These are phyloP conservation scores for Penicillium nordicum DNA, from an alignment of 2,329 filamentous ascomycete genomes.

Conservation along the genomic window DNA sequence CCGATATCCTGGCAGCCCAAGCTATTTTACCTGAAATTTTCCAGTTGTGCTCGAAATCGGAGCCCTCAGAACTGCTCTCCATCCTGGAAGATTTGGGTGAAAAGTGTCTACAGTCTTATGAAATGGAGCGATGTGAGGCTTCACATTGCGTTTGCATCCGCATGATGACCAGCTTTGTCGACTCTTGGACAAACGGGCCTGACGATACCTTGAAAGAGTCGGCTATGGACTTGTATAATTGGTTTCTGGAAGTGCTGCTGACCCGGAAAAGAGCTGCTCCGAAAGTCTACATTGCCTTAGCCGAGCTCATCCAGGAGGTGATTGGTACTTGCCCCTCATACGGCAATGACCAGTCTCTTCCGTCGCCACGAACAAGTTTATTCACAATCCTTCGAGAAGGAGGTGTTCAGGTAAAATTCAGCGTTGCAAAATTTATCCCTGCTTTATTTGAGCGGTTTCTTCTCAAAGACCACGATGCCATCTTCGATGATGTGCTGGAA, in stretches of 20 bases:
- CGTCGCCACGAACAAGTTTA: constrained; percentile 67
- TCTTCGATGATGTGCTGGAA: constrained; percentile 79
- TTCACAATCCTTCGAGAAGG: constrained; percentile 68
- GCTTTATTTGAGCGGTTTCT: constrained; percentile 76
- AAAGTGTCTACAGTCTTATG: constrained; percentile 51
- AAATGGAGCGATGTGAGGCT: constrained; percentile 71
- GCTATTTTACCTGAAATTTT: constrained; percentile 32
- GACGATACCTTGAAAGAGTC: constrained; percentile 60
- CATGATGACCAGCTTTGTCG: constrained; percentile 61
- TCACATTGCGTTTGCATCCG: constrained; percentile 66
- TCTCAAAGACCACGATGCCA: constrained; percentile 75
- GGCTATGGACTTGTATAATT: constrained; percentile 73
- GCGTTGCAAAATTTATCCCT: constrained; percentile 66
- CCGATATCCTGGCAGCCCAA: constrained; percentile 38
- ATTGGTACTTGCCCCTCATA: constrained; percentile 66
- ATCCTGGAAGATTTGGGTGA: constrained; percentile 50
- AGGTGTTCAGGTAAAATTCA: constrained; percentile 69
- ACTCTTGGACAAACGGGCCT: constrained; percentile 59
- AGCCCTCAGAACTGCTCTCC: constrained; percentile 38
- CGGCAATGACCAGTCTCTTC: constrained; percentile 56
- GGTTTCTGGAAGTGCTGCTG: constrained; percentile 67
- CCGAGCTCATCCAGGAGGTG: constrained; percentile 66
- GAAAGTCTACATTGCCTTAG: constrained; percentile 63
- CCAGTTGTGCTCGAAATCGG: constrained; percentile 26
- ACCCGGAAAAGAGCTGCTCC: constrained; percentile 67